Conservation (phyloP, 495 filamentous ascomycete genomes). For the Annulohypoxylon bovei region DNA sequence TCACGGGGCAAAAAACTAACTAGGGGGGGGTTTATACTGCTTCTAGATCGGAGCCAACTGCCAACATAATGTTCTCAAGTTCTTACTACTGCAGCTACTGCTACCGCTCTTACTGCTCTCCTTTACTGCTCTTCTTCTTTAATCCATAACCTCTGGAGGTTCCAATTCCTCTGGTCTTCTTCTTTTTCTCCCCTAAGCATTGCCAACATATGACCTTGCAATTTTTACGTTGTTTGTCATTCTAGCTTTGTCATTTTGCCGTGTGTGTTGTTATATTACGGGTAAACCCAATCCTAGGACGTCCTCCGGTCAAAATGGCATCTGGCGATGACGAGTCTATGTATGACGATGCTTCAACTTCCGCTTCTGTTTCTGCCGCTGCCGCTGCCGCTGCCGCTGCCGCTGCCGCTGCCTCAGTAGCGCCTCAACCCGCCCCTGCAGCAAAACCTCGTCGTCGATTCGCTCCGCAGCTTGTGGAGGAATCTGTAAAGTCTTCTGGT, state of each 20-base stretch:
- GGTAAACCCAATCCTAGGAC: background rate
- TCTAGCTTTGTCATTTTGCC: background rate
- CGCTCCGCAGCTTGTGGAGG: constrained; percentile 66
- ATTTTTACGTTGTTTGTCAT: constrained; percentile 5
- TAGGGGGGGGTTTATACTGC: constrained; percentile 15
- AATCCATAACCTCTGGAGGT: constrained; percentile 17
- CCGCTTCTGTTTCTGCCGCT: constrained; percentile 36
- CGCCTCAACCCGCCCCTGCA: constrained; percentile 32
- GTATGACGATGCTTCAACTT: constrained; percentile 37
- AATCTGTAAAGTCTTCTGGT: constrained; percentile 55
- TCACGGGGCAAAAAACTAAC: constrained; percentile 33
- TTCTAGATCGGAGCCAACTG: constrained; percentile 23
- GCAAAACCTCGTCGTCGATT: constrained; percentile 58
- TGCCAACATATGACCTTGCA: constrained; percentile 16
- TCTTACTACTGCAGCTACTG: background rate
- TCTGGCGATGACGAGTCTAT: constrained; percentile 33
- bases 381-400: too few species aligned
- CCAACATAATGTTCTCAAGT: background rate
- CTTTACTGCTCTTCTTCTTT: constrained; percentile 8
- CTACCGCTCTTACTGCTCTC: background rate
- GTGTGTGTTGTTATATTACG: background rate
- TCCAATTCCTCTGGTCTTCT: constrained; percentile 10
- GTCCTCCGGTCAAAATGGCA: constrained; percentile 24
- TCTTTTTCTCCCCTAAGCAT: background rate
- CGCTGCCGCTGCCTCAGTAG: too few species aligned